phyloP scores from a whole-genome alignment of 495 filamentous ascomycete species.

The Penicillium soppii region DNA sequence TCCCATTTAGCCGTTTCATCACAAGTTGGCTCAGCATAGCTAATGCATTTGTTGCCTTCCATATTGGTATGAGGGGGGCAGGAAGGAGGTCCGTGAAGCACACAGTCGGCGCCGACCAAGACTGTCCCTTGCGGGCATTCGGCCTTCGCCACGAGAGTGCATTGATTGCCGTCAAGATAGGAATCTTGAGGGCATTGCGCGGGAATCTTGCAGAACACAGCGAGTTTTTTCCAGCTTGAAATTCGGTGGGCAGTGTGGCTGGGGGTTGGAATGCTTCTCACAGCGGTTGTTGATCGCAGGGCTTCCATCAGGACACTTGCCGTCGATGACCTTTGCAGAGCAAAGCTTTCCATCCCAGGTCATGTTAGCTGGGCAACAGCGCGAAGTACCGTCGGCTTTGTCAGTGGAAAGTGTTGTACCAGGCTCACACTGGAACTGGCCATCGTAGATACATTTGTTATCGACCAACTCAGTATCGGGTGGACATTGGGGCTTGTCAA shows the following conservation, averaged over 20 bases:
- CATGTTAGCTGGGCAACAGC: conserved; percentile 5
- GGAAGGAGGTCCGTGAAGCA: neutral
- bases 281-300: neutral
- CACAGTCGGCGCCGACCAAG: conserved; percentile 2
- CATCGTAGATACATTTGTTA: too few relatives aligned
- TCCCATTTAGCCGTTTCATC: conserved; percentile 1
- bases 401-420: neutral
- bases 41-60: conserved; percentile 3
- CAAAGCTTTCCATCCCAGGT: conserved; percentile 4
- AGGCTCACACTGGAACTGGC: neutral
- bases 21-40: conserved; percentile 2
- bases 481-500: too few relatives aligned
- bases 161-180: neutral
- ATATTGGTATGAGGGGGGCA: neutral
- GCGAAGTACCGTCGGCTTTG: neutral
- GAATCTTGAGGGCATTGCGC: neutral
- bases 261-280: conserved; percentile 5
- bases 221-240: neutral
- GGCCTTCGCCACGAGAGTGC: neutral
- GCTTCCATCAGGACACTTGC: conserved; percentile 5
- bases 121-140: neutral
- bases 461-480: too few relatives aligned
- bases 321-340: neutral
- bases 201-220: neutral
- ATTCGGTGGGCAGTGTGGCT: conserved; percentile 3